A percentile compares a stretch with the other conserved stretches of the same genome.
Evolutionary conservation across 78 protist genomes (phyloP).

Genomic region (Dictyostelium discoideum): DNA sequence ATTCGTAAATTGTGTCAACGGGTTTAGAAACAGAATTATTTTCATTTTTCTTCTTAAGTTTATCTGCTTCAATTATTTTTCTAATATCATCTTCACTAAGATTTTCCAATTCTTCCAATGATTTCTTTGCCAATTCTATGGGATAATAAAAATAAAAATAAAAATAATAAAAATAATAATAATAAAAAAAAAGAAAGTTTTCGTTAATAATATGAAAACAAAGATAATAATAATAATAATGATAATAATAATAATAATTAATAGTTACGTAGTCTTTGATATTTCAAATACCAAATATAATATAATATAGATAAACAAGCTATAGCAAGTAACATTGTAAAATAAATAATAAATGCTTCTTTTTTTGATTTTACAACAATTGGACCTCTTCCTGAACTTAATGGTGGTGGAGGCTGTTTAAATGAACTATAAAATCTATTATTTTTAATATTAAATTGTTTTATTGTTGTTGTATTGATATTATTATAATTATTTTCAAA

Average conservation of each 20-base stretch:
- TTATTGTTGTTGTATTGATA: neutral
- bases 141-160: too few relatives aligned
- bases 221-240: neutral
- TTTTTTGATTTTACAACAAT: neutral
- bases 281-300: neutral
- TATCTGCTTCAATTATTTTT: neutral
- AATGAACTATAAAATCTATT: neutral
- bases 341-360: conserved; percentile 6
- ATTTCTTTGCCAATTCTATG: neutral
- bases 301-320: neutral
- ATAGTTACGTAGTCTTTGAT: neutral
- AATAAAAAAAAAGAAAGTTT: neutral
- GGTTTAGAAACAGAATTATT: neutral
- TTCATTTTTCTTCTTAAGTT: neutral
- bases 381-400: neutral
- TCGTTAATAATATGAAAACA: neutral
- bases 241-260: neutral
- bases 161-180: too few relatives aligned
- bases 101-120: neutral
- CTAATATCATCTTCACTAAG: conserved; percentile 1
- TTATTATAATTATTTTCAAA: too few relatives aligned
- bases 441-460: neutral
- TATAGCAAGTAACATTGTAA: neutral
- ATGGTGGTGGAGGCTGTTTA: neutral
- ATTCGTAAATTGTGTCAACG: neutral